These are phyloP conservation scores for Microcos paniculata DNA, from an alignment of 345 rosid genomes.

Conservation along the genomic window DNA sequence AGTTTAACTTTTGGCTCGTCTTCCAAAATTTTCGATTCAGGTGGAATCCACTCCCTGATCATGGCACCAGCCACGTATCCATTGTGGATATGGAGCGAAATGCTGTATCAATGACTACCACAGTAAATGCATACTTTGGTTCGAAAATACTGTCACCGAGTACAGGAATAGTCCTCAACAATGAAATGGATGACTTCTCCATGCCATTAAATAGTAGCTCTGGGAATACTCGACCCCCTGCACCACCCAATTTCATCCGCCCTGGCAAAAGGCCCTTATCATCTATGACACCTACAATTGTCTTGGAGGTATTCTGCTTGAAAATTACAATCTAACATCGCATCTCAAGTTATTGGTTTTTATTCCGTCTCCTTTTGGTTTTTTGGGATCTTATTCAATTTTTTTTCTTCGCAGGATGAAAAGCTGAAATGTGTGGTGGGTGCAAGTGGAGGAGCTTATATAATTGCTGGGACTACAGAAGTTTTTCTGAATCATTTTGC, in stretches of 20 bases:
- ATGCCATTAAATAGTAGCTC: slow-evolving; percentile 11
- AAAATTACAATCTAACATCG: background rate
- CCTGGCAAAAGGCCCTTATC: slow-evolving; percentile 68
- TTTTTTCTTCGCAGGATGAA: slow-evolving; percentile 33
- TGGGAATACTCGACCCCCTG: slow-evolving; percentile 32
- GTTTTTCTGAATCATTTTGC: slow-evolving; percentile 58
- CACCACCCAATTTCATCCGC: slow-evolving; percentile 51
- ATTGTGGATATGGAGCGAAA: slow-evolving; percentile 49
- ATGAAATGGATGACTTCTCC: slow-evolving; percentile 74
- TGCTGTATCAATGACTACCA: slow-evolving; percentile 59
- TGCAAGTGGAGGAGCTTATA: slow-evolving; percentile 62
- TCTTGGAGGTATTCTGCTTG: slow-evolving; percentile 40
- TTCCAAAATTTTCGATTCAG: slow-evolving; percentile 21
- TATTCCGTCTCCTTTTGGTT: background rate
- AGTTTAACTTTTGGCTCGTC: background rate
- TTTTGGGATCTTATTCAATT: background rate
- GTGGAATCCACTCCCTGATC: slow-evolving; percentile 56
- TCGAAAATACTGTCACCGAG: slow-evolving; percentile 43
- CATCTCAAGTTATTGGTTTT: background rate
- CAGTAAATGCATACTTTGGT: slow-evolving; percentile 61
- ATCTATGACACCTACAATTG: slow-evolving; percentile 61
- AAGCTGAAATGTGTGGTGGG: slow-evolving; percentile 56
- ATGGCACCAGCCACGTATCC: slow-evolving; percentile 65
- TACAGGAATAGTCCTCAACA: slow-evolving; percentile 64
- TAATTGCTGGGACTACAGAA: slow-evolving; percentile 50